phyloP scores from a whole-genome alignment of 306 rosid species.

The Acacia confusa region DNA sequence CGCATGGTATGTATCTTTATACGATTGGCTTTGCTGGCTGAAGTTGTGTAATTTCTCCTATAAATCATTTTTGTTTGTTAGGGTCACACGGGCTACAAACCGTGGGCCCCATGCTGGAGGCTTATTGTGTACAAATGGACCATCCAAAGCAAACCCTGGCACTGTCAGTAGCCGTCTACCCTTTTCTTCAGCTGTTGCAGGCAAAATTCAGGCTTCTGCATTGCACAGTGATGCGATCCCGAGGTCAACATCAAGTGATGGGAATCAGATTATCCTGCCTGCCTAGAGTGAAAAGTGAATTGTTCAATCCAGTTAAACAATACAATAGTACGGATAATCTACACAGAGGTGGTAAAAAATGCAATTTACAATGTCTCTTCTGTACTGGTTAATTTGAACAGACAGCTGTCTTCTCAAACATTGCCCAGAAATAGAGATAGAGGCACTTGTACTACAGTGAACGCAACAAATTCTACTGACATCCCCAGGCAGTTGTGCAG shows the following conservation, averaged over 20 bases:
- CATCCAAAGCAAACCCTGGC: conserved; percentile 56
- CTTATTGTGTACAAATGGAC: conserved; percentile 53
- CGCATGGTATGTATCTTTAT: conserved; percentile 59
- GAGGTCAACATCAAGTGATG: conserved; percentile 46
- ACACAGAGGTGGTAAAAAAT: conserved; percentile 39
- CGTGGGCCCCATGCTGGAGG: conserved; percentile 48
- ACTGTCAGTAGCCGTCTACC: conserved; percentile 40
- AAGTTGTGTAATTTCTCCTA: background rate
- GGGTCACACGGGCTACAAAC: conserved; percentile 69
- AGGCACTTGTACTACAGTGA: conserved; percentile 36
- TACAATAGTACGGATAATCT: conserved; percentile 41
- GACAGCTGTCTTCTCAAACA: conserved; percentile 44
- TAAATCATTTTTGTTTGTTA: conserved; percentile 27
- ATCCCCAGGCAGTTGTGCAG: conserved; percentile 38
- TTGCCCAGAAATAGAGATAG: conserved; percentile 41
- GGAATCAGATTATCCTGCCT: conserved; percentile 35
- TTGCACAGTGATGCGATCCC: conserved; percentile 44
- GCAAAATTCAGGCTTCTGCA: conserved; percentile 37
- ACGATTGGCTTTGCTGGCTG: conserved; percentile 21
- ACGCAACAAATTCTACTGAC: conserved; percentile 31
- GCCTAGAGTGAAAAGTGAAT: conserved; percentile 41
- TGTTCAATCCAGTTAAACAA: conserved; percentile 44
- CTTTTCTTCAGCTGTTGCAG: conserved; percentile 55
- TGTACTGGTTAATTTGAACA: conserved; percentile 40
- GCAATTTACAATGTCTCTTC: conserved; percentile 41